phyloP scores from a whole-genome alignment of 1,284 basidiomycete species.

The Salmacisia buchloeana region DNA sequence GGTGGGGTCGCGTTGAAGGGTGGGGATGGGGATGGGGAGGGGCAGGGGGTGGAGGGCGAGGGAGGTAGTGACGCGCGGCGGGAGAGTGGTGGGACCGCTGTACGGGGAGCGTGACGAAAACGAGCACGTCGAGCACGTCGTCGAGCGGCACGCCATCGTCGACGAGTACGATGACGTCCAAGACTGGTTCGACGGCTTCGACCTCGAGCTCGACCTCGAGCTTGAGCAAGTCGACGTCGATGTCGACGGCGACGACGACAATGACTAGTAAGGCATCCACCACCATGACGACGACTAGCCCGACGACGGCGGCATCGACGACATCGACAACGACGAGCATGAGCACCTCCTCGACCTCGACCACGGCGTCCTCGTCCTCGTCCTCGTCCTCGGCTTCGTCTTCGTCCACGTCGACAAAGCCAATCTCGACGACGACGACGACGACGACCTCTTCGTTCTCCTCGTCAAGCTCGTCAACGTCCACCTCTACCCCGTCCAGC shows the following conservation, averaged over 20 bases:
- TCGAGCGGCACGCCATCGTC: constrained; percentile 8
- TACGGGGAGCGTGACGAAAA: constrained; percentile 7
- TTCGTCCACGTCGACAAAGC: constrained; percentile 20
- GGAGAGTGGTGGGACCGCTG: constrained; percentile 15
- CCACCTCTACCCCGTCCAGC: too few relatives aligned
- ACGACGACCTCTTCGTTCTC: not conserved
- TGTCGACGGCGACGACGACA: constrained; percentile 2
- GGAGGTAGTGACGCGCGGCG: too few relatives aligned
- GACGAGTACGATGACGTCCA: constrained; percentile 9
- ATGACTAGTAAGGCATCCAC: constrained; percentile 12
- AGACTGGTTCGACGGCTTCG: not conserved
- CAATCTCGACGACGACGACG: constrained; percentile 9
- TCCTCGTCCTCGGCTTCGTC: constrained; percentile 33
- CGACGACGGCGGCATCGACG: not conserved
- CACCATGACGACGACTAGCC: constrained; percentile 11
- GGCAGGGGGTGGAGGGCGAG: too few relatives aligned
- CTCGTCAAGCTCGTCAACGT: constrained; percentile 17
- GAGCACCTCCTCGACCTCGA: not conserved
- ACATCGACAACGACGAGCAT: not conserved
- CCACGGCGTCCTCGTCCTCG: constrained; percentile 28
- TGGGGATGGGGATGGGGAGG: too few relatives aligned
- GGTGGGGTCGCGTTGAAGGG: too few relatives aligned
- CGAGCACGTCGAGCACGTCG: constrained; percentile 11
- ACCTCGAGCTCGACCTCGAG: constrained; percentile 11
- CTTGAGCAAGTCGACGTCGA: constrained; percentile 7